These are phyloP conservation scores for Aspergillus leporis DNA, from an alignment of 495 filamentous ascomycete genomes.

Conservation along the genomic window DNA sequence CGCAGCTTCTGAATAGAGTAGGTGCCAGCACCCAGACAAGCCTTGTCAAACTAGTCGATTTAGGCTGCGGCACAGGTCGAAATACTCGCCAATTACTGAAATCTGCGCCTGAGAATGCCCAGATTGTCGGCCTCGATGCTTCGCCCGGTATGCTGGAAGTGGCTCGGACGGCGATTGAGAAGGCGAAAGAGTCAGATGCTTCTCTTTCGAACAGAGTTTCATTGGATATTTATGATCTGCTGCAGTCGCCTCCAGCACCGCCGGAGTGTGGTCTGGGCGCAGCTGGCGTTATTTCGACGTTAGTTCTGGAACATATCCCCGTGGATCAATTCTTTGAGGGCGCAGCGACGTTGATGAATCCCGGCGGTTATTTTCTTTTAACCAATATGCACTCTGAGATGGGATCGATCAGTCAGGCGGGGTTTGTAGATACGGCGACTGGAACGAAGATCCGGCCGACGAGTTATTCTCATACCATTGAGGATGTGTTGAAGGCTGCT, in stretches of 20 bases:
- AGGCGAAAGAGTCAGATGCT: neutral
- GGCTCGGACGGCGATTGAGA: slow-evolving; percentile 36
- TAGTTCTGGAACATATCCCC: slow-evolving; percentile 71
- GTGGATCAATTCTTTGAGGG: slow-evolving; percentile 56
- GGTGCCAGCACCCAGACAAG: slow-evolving; percentile 14
- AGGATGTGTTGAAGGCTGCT: slow-evolving; percentile 58
- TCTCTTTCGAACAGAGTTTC: slow-evolving; percentile 5
- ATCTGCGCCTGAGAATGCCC: slow-evolving; percentile 21
- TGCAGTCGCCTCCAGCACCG: slow-evolving; percentile 22
- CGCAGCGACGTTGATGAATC: slow-evolving; percentile 45
- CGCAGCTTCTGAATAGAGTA: slow-evolving; percentile 43
- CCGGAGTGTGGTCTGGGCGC: slow-evolving; percentile 25
- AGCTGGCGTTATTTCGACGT: slow-evolving; percentile 59
- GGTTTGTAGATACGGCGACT: slow-evolving; percentile 59
- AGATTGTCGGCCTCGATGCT: slow-evolving; percentile 52
- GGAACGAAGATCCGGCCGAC: slow-evolving; percentile 62
- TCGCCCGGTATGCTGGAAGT: slow-evolving; percentile 56
- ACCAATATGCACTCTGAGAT: slow-evolving; percentile 78
- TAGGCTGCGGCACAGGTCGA: slow-evolving; percentile 72
- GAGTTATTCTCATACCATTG: slow-evolving; percentile 59
- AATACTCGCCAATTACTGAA: slow-evolving; percentile 61
- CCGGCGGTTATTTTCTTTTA: slow-evolving; percentile 57
- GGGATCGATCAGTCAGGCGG: slow-evolving; percentile 63
- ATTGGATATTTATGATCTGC: slow-evolving; percentile 35
- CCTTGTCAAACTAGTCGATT: slow-evolving; percentile 49